Base-by-base conservation (phyloP, 352 stramenopile species). In the Hyaloperonospora brassicae region DNA sequence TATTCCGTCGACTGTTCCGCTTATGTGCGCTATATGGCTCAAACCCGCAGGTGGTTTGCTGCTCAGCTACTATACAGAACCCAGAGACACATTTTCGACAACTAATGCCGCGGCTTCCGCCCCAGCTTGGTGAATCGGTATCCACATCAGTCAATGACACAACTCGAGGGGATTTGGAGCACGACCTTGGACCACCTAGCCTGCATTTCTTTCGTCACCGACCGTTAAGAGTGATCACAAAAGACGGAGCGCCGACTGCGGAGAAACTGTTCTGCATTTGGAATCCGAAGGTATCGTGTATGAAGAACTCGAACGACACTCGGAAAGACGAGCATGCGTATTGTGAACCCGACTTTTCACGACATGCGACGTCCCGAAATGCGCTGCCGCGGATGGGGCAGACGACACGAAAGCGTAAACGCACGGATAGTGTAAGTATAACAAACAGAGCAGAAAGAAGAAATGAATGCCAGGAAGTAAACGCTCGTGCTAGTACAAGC, bases 11-110 rank as follows among this genome's bases (percentile, higher is more conserved):
- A 5, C 62, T 98, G 17, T 87, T 95, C 61, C 86, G 93, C 0
- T 61, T 98, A 1, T 96, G 84, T 49, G 76, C 82, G 3, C 55
- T 92, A 6, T 91, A 97, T 21, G 78, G 84, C 7, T 73, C 76
- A 10, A 81, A 79, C 25, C 85, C 81, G 6, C 85, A 91, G 47
- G 95, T 98, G 42, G 80, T 98, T 14, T 94, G 74, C 62, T 98
- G 94, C 59, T 98, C 95, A 2, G 97, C 97, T 25, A 99, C 96
- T 5, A 97, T 99, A 58, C 64, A 78, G 13, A 97, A 98, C 58
- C 93, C 96, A 5, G 72, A 73, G 58, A 67, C 87, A 43, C 95
- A 98, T 58, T 98, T 98, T 59, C 63, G 72, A 21, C 62, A 89
- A 38, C 65, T 99, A 14, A 72, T 98, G 36, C 95, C 95, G 2